Evolutionary conservation across 2,329 filamentous ascomycete species (phyloP).

Genomic region (Ceratocystis lukuohia): DNA sequence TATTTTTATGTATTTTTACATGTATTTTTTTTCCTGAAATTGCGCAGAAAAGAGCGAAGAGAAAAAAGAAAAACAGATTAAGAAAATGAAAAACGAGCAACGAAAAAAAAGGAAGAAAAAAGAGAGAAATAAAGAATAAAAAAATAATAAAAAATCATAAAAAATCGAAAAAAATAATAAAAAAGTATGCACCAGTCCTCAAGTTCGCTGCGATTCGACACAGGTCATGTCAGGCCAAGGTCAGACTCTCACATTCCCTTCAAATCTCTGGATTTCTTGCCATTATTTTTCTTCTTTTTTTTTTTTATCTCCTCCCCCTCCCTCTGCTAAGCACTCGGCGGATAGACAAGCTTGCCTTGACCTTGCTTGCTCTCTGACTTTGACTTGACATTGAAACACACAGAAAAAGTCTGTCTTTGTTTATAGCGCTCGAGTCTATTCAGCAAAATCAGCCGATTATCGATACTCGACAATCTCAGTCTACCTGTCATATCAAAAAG

Average conservation of each 20-base stretch:
- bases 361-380: neutral
- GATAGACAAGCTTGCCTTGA: neutral
- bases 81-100: neutral
- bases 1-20: neutral
- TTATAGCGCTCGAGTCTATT: neutral
- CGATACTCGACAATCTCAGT: neutral
- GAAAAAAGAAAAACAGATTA: no score
- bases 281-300: neutral
- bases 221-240: neutral
- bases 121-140: neutral
- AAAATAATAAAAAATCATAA: no score
- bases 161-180: no score
- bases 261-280: neutral
- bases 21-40: neutral
- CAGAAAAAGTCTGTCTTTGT: neutral
- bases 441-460: neutral
- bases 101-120: neutral
- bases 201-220: neutral
- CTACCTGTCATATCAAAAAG: neutral
- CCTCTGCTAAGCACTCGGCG: neutral
- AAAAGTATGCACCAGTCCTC: no score
- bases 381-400: neutral
- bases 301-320: neutral
- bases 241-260: constrained; percentile 3
- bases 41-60: neutral